phyloP scores from a whole-genome alignment of 228 moss, liverwort and hornwort species.

The Sphagnum magellanicum region DNA sequence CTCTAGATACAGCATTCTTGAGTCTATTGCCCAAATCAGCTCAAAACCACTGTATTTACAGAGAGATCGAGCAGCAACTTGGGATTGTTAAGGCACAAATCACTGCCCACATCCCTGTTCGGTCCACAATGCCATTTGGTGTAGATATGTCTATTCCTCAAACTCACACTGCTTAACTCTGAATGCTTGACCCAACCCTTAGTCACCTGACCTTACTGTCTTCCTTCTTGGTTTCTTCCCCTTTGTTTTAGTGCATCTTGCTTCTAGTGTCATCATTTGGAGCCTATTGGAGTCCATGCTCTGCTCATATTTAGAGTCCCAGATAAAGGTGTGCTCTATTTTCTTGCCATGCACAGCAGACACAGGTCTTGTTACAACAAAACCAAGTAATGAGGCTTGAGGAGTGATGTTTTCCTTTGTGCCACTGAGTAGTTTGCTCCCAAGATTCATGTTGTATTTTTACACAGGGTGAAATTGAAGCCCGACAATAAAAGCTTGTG shows the following conservation, averaged over 20 bases:
- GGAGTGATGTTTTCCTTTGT: neutral
- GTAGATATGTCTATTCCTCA: conserved; percentile 33
- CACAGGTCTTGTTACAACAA: conserved; percentile 2
- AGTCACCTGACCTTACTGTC: neutral
- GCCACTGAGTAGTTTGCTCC: neutral
- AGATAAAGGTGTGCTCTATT: neutral
- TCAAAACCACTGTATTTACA: conserved; percentile 69
- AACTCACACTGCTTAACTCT: conserved; percentile 26
- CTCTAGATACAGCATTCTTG: conserved; percentile 67
- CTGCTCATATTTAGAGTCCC: neutral
- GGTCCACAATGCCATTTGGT: conserved; percentile 45
- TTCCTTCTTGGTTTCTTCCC: neutral
- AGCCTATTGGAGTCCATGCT: neutral
- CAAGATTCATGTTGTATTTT: neutral
- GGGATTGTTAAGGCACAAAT: conserved; percentile 78
- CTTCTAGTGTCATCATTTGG: neutral
- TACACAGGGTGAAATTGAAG: conserved; percentile 1
- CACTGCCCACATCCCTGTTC: conserved; percentile 69
- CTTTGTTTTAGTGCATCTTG: neutral
- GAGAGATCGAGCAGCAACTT: conserved; percentile 89
- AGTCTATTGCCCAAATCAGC: conserved; percentile 73
- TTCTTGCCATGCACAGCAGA: neutral
- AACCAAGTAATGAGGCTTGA: neutral
- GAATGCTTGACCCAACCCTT: neutral
- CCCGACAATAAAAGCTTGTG: conserved; percentile 3